A percentile compares a stretch with the other conserved stretches of the same genome.
Evolutionary conservation across 179 eudicot species (phyloP).

Genomic region (Sideroxylon spinosum): DNA sequence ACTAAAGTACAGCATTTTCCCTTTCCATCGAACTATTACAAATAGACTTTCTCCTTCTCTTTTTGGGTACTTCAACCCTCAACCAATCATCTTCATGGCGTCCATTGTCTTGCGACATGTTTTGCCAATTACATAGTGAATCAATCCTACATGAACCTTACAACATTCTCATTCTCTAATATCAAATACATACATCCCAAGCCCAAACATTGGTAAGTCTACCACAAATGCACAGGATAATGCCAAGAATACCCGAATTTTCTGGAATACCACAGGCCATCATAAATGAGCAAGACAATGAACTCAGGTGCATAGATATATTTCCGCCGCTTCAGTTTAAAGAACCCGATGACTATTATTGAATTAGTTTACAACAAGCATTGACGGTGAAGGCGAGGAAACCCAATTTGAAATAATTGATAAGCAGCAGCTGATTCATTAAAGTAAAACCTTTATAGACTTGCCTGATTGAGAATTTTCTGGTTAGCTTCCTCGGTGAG

Average conservation of each 20-base stretch:
- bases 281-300: background rate
- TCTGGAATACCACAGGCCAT: too few relatives aligned
- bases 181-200: background rate
- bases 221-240: background rate
- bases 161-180: background rate
- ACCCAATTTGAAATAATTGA: background rate
- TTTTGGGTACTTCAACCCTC: too few relatives aligned
- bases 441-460: conserved; percentile 2
- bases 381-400: background rate
- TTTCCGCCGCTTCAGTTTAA: background rate
- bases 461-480: conserved; percentile 73
- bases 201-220: background rate
- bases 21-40: too few relatives aligned
- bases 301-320: background rate
- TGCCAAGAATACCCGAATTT: background rate
- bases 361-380: background rate
- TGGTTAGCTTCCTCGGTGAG: conserved; percentile 62
- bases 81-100: too few relatives aligned
- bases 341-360: background rate
- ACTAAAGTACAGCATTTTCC: too few relatives aligned
- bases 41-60: too few relatives aligned
- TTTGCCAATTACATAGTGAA: too few relatives aligned
- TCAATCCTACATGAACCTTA: too few relatives aligned
- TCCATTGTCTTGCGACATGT: too few relatives aligned
- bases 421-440: background rate